These are phyloP conservation scores for Gastroboletus turbinatus DNA, from an alignment of 1,284 basidiomycete species.

Conservation along the genomic window DNA sequence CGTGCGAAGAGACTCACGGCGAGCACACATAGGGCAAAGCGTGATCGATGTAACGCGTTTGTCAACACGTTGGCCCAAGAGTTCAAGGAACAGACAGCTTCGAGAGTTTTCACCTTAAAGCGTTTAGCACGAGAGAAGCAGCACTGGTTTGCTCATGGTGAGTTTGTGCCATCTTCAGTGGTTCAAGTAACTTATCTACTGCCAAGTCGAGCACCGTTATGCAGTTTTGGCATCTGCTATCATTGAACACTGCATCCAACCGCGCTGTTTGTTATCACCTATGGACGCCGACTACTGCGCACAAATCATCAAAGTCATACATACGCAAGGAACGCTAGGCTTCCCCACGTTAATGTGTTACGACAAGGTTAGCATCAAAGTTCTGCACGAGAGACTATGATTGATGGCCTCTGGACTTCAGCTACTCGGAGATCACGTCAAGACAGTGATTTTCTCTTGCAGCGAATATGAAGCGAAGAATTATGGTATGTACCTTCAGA, in stretches of 20 bases:
- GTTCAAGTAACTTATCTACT: conserved; percentile 12
- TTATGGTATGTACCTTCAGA: conserved; percentile 59
- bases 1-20: conserved; percentile 55
- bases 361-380: conserved; percentile 60
- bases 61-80: conserved; percentile 61
- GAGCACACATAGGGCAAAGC: conserved; percentile 53
- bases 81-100: conserved; percentile 73
- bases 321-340: conserved; percentile 81
- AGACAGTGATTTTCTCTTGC: conserved; percentile 86
- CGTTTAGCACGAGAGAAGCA: conserved; percentile 79
- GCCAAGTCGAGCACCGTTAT: conserved; percentile 47
- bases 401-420: conserved; percentile 33
- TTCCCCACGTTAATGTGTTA: conserved; percentile 88
- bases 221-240: conserved; percentile 58
- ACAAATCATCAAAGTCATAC: conserved; percentile 86
- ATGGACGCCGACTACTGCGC: conserved; percentile 96
- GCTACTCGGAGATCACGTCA: conserved; percentile 82
- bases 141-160: conserved; percentile 85
- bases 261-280: conserved; percentile 88
- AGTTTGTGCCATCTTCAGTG: conserved; percentile 21
- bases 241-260: conserved; percentile 91
- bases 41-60: conserved; percentile 62
- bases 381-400: not conserved
- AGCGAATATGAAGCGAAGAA: conserved; percentile 97
- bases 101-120: conserved; percentile 71